Evolutionary conservation across 192 early-diverging fungal genomes (phyloP).

Genomic region (Podila horticola): DNA sequence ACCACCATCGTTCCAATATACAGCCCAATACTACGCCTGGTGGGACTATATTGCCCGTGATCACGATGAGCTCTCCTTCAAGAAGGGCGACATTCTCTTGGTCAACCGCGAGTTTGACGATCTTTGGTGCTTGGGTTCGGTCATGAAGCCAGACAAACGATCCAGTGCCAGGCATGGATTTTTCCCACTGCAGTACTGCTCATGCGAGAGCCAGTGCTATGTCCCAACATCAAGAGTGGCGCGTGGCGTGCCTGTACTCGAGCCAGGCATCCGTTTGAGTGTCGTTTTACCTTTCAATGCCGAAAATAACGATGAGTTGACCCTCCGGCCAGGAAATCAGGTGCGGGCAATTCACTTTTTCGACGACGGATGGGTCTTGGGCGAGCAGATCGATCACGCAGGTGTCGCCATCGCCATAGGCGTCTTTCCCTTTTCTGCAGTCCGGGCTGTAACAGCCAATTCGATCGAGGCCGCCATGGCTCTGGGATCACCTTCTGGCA

Average conservation of each 20-base stretch:
- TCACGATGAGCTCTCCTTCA: constrained; percentile 48
- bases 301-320: constrained; percentile 24
- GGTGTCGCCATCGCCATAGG: constrained; percentile 24
- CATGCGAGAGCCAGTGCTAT: constrained; percentile 42
- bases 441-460: constrained; percentile 26
- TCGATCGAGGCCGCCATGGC: constrained; percentile 8
- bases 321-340: constrained; percentile 47
- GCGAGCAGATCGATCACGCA: constrained; percentile 47
- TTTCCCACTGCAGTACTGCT: constrained; percentile 46
- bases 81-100: constrained; percentile 44
- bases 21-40: constrained; percentile 47
- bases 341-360: constrained; percentile 40
- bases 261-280: constrained; percentile 31
- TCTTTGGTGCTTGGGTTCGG: constrained; percentile 39
- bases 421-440: constrained; percentile 22
- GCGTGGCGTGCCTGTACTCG: constrained; percentile 15
- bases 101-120: constrained; percentile 49
- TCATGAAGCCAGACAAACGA: constrained; percentile 42
- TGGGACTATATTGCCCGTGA: constrained; percentile 53
- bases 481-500: not conserved
- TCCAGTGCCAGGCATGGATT: constrained; percentile 46
- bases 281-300: constrained; percentile 35
- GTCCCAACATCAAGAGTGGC: constrained; percentile 26
- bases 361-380: constrained; percentile 46
- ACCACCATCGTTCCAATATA: constrained; percentile 48